phyloP scores from a whole-genome alignment of 345 rosid species.

The Turnera subulata region DNA sequence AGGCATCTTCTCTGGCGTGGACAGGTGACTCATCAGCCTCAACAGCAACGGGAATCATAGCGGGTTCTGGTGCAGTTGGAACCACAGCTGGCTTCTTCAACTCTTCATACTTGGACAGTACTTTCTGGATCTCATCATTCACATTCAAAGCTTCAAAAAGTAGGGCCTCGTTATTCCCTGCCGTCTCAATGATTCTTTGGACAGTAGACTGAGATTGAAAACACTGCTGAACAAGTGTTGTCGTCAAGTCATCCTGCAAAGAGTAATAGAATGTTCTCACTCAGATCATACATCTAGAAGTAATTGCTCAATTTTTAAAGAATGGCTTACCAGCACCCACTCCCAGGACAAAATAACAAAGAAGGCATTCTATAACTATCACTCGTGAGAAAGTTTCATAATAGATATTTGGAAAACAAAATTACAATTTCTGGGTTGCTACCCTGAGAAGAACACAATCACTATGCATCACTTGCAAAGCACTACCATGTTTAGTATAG shows the following conservation, averaged over 20 bases:
- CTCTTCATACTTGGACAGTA: constrained; percentile 63
- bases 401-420: too few species aligned
- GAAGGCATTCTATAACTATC: too few species aligned
- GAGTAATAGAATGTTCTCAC: not conserved
- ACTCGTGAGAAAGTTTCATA: too few species aligned
- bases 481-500: too few species aligned
- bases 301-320: too few species aligned
- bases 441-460: too few species aligned
- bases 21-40: constrained; percentile 75
- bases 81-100: constrained; percentile 48
- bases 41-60: constrained; percentile 80
- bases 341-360: too few species aligned
- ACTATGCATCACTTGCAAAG: too few species aligned
- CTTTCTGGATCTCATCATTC: constrained; percentile 86
- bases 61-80: constrained; percentile 56
- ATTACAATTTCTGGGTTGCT: too few species aligned
- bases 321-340: too few species aligned
- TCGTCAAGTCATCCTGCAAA: constrained; percentile 77
- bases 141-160: constrained; percentile 91
- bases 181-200: constrained; percentile 74
- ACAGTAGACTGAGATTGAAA: constrained; percentile 53
- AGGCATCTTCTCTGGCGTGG: constrained; percentile 53
- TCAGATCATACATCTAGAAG: not conserved
- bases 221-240: constrained; percentile 73
- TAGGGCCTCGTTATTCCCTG: constrained; percentile 75